Evolutionary conservation across 2,329 filamentous ascomycete species (phyloP).

Genomic region (Alternaria rosae): DNA sequence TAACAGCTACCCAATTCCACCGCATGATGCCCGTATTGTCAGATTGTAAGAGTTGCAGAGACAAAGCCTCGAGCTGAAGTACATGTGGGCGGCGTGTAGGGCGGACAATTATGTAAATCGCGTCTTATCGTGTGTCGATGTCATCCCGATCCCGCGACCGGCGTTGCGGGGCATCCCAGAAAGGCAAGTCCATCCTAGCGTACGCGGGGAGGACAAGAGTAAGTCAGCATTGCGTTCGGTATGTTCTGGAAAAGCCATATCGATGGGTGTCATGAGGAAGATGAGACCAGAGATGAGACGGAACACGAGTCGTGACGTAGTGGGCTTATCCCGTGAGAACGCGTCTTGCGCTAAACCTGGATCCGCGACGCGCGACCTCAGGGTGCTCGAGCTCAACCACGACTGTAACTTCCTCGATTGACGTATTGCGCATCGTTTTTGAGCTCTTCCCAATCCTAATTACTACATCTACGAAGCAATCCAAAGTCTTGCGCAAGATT

Average conservation of each 20-base stretch:
- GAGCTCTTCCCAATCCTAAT: not conserved
- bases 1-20: conserved; percentile 21
- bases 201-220: not conserved
- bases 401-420: not conserved
- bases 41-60: not conserved
- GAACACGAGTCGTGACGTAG: conserved; percentile 34
- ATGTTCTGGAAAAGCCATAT: not conserved
- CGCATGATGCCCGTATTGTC: conserved; percentile 20
- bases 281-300: not conserved
- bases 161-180: conserved; percentile 30
- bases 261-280: not conserved
- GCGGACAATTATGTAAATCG: conserved; percentile 41
- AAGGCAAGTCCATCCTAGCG: conserved; percentile 29
- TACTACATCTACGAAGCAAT: not conserved
- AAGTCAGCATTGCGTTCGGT: not conserved
- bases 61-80: conserved; percentile 1
- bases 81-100: conserved; percentile 18
- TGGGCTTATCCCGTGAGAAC: conserved; percentile 38
- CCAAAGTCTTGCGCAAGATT: not conserved
- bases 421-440: not conserved
- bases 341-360: conserved; percentile 28
- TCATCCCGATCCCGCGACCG: conserved; percentile 22
- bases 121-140: conserved; percentile 32
- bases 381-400: not conserved
- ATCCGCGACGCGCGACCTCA: conserved; percentile 4